These are phyloP conservation scores for Penicillium oxalicum DNA, from an alignment of 2,329 filamentous ascomycete species.

Conservation along the genomic window DNA sequence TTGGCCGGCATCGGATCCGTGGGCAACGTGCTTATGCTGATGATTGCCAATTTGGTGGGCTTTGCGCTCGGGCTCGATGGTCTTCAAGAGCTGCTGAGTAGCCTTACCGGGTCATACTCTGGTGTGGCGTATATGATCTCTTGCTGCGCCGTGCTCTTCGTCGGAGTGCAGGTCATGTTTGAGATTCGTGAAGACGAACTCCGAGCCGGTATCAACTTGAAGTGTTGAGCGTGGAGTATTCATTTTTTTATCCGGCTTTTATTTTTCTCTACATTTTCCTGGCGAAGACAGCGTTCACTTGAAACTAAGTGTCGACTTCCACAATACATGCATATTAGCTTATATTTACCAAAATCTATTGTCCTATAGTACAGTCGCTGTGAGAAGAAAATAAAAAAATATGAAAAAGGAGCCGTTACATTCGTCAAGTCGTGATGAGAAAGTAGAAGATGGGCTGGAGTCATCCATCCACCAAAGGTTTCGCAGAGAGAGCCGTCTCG, in stretches of 20 bases:
- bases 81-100: conserved; percentile 65
- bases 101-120: conserved; percentile 70
- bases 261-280: not conserved
- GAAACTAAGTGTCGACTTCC: not conserved
- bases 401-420: not conserved
- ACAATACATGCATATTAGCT: not conserved
- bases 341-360: not conserved
- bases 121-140: conserved; percentile 67
- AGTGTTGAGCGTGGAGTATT: conserved; percentile 53
- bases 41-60: conserved; percentile 87
- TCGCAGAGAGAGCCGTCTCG: conserved; percentile 1
- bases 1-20: conserved; percentile 76
- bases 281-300: not conserved
- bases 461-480: conserved; percentile 5
- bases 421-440: not conserved
- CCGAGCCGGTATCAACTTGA: conserved; percentile 73
- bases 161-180: conserved; percentile 91
- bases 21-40: conserved; percentile 87
- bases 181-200: conserved; percentile 82
- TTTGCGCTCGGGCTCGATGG: conserved; percentile 92
- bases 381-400: not conserved
- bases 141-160: conserved; percentile 70
- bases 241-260: not conserved
- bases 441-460: not conserved
- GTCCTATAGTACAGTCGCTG: not conserved